Percentiles rank a stretch among this genome's conserved stretches.
Conservation (phyloP, 768 basidiomycete genomes). For the Mycena maculata region DNA sequence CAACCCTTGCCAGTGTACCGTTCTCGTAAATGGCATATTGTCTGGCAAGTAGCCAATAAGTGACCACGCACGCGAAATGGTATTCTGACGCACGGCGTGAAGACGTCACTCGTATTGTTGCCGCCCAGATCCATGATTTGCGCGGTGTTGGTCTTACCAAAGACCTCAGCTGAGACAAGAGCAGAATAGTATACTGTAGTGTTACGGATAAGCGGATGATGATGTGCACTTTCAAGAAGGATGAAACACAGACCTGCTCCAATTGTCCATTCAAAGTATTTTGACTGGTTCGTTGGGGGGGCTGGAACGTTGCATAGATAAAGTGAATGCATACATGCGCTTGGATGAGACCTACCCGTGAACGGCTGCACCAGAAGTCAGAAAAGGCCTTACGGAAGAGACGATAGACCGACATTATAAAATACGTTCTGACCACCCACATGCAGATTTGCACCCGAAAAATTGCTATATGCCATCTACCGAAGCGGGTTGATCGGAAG, state of each 20-base stretch:
- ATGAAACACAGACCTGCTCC: slow-evolving; percentile 46
- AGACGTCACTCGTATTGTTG: slow-evolving; percentile 59
- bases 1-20: slow-evolving; percentile 67
- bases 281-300: slow-evolving; percentile 65
- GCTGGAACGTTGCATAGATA: slow-evolving; percentile 43
- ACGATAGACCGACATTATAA: slow-evolving; percentile 50
- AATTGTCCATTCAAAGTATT: slow-evolving; percentile 76
- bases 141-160: slow-evolving; percentile 71
- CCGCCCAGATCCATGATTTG: slow-evolving; percentile 74
- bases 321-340: background rate
- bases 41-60: slow-evolving; percentile 11
- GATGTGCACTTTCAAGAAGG: background rate
- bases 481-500: too few relatives aligned
- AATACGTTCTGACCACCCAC: slow-evolving; percentile 60
- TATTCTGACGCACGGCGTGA: slow-evolving; percentile 62
- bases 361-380: slow-evolving; percentile 41
- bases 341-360: slow-evolving; percentile 58
- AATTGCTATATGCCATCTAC: slow-evolving; percentile 54
- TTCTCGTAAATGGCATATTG: slow-evolving; percentile 81
- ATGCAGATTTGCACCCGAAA: slow-evolving; percentile 48
- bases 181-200: slow-evolving; percentile 76
- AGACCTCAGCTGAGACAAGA: slow-evolving; percentile 74
- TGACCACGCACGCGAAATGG: background rate
- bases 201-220: background rate
- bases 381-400: background rate